A percentile compares a stretch with the other conserved stretches of the same genome.
These are phyloP conservation scores for Globisporangium perplexum DNA, from an alignment of 352 stramenopile genomes.

Conservation along the genomic window DNA sequence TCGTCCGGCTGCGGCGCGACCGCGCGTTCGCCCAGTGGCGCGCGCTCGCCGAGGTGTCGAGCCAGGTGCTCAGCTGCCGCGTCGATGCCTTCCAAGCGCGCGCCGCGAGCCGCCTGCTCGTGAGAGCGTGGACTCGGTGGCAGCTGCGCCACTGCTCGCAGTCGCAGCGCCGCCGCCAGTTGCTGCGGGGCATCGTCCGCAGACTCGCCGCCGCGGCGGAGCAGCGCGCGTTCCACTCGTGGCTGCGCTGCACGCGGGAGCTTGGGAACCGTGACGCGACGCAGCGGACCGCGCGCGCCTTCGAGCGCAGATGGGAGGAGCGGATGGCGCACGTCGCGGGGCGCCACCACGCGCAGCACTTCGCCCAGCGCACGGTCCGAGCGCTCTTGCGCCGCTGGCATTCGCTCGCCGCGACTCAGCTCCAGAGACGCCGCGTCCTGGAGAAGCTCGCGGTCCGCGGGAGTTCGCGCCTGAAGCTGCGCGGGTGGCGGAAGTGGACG, in stretches of 20 bases:
- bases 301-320: neutral
- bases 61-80: constrained; percentile 30
- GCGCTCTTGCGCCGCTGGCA: constrained; percentile 5
- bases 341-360: neutral
- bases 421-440: neutral
- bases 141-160: constrained; percentile 1
- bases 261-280: neutral
- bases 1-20: constrained; percentile 26
- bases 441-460: constrained; percentile 5
- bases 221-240: constrained; percentile 5
- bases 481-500: constrained; percentile 11
- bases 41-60: constrained; percentile 12
- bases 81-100: constrained; percentile 46
- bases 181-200: constrained; percentile 1
- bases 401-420: neutral
- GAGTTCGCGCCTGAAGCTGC: neutral
- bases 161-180: neutral
- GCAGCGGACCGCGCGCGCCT: neutral
- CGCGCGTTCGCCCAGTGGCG: constrained; percentile 36
- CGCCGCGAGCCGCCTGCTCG: constrained; percentile 9
- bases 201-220: neutral
- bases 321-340: constrained; percentile 1
- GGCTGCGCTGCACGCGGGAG: neutral
- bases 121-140: constrained; percentile 25
- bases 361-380: neutral